These are phyloP conservation scores for Citrus sp. DNA, from an alignment of 345 rosid species.

Conservation along the genomic window DNA sequence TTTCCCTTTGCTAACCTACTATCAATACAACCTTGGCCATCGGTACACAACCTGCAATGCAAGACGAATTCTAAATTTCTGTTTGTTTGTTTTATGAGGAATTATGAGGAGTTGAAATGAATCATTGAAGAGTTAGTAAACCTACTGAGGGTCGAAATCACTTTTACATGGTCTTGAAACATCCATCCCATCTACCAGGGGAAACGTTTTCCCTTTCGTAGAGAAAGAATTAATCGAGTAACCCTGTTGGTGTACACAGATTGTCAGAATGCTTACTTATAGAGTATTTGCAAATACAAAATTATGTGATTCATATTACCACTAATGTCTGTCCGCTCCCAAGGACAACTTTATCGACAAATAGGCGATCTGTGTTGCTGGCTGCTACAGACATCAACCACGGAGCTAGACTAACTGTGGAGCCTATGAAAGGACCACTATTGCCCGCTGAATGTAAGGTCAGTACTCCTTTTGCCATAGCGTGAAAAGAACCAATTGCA, in stretches of 20 bases:
- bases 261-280: neutral
- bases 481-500: slow-evolving; percentile 49
- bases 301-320: slow-evolving; percentile 23
- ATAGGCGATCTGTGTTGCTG: slow-evolving; percentile 39
- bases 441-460: slow-evolving; percentile 46
- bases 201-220: slow-evolving; percentile 19
- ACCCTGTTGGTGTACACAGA: slow-evolving; percentile 25
- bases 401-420: slow-evolving; percentile 22
- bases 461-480: slow-evolving; percentile 44
- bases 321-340: slow-evolving; percentile 29
- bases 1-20: slow-evolving; percentile 31
- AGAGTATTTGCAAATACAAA: neutral
- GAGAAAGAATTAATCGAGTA: slow-evolving; percentile 29
- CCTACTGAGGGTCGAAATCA: slow-evolving; percentile 12
- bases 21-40: slow-evolving; percentile 20
- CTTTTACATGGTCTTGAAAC: neutral
- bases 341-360: slow-evolving; percentile 32
- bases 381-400: slow-evolving; percentile 52
- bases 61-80: neutral
- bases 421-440: neutral
- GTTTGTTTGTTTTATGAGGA: neutral
- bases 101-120: neutral
- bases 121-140: neutral
- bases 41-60: slow-evolving; percentile 24
- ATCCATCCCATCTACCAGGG: slow-evolving; percentile 27